Conservation (phyloP, 805 yeast genomes). For the Starmerella apicola region DNA sequence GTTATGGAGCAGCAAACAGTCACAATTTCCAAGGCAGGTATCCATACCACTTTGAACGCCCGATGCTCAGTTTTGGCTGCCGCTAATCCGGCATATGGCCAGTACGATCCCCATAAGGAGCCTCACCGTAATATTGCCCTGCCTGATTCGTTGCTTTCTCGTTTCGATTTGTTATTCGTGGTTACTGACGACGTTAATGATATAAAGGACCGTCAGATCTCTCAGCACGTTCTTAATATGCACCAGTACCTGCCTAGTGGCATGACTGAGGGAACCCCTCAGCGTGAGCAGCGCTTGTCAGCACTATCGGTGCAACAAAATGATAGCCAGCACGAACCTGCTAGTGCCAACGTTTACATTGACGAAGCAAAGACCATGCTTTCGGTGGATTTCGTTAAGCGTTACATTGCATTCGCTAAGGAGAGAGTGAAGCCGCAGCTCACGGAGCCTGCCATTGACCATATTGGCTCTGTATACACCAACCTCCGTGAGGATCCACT, state of each 20-base stretch:
- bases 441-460: slow-evolving; percentile 61
- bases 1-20: slow-evolving; percentile 99
- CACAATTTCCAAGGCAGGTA: slow-evolving; percentile 95
- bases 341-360: slow-evolving; percentile 39
- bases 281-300: slow-evolving; percentile 60
- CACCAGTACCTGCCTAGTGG: slow-evolving; percentile 86
- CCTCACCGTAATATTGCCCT: slow-evolving; percentile 94
- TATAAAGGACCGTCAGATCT: slow-evolving; percentile 67
- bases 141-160: slow-evolving; percentile 90
- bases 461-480: slow-evolving; percentile 70
- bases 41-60: slow-evolving; percentile 90
- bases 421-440: slow-evolving; percentile 72
- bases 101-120: slow-evolving; percentile 87
- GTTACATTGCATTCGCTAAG: slow-evolving; percentile 89
- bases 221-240: slow-evolving; percentile 90
- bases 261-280: slow-evolving; percentile 82
- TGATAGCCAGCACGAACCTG: slow-evolving; percentile 5
- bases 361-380: slow-evolving; percentile 39
- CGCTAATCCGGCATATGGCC: slow-evolving; percentile 95
- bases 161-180: slow-evolving; percentile 89
- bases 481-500: slow-evolving; percentile 66
- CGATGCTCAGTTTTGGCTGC: slow-evolving; percentile 96
- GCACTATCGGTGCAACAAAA: slow-evolving; percentile 68
- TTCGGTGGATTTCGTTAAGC: slow-evolving; percentile 74
- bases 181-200: slow-evolving; percentile 93